Evolutionary conservation across 148 eudicot genomes (phyloP), one percentile per base, ranked within the genome.

Genomic region (Beta vulgaris): DNA sequence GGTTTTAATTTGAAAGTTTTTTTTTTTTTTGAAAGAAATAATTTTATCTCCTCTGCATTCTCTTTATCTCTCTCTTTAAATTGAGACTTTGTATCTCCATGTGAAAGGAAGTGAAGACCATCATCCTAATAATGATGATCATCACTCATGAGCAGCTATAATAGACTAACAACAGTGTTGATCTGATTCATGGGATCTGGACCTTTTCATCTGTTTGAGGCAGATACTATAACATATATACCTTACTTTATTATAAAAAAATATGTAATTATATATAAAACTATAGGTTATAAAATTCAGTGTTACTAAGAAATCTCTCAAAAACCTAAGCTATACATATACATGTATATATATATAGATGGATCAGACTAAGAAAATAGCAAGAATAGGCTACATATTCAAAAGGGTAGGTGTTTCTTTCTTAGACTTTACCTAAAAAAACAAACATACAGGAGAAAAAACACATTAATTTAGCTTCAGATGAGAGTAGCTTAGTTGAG

Each of bases 341-440:
- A 74, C 40, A 43, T n/a, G n/a, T n/a, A n/a, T n/a, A n/a, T 53
- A 66, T 40, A 21, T 14, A 72, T 29, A 39, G 16, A 74, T 29
- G 71, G 79, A 75, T 74, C 78, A 79, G 73, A 79, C 40, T 48
- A 54, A 60, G 44, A 64, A 5, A 14, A 25, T 2, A 25, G 37
- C 21, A 46, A 32, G 12, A 64, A 69, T 36, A 57, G 44, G 16
- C 72, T 53, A 42, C 7, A 29, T 60, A 68, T 68, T 73, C 69
- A 73, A 78, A 67, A 66, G 73, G 49, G 54, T 23, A 78, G 37
- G 78, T 74, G 48, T 29, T 51, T 59, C 21, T 49, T 68, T 61
- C 36, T 46, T 48, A 68, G 62, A 58, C 77, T 79, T 74, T 68
- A 62, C 69, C 70, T 60, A 74, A 79, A 73, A 55, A 42, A 74